Percentiles rank a stretch among this genome's conserved stretches.
Conservation (phyloP, 306 rosid species). For the Coriaria nepalensis region DNA sequence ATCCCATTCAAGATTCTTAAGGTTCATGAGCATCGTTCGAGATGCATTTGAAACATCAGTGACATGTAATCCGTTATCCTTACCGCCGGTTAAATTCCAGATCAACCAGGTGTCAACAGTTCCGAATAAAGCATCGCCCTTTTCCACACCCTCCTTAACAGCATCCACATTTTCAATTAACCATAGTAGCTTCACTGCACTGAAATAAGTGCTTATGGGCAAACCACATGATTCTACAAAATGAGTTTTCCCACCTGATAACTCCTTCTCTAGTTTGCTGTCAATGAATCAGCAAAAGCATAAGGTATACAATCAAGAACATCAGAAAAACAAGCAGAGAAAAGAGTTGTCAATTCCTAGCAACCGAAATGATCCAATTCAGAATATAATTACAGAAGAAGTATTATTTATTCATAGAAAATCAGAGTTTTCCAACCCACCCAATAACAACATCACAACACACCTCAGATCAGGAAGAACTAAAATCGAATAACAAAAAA, state of each 20-base stretch:
- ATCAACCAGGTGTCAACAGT: slow-evolving; percentile 83
- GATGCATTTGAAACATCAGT: slow-evolving; percentile 90
- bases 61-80: slow-evolving; percentile 55
- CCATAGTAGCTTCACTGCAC: slow-evolving; percentile 78
- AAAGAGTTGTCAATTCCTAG: too few species aligned
- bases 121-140: slow-evolving; percentile 75
- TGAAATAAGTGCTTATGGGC: slow-evolving; percentile 79
- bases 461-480: not conserved
- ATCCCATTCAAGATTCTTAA: slow-evolving; percentile 71
- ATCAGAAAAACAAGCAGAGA: not conserved
- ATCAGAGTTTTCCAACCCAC: not conserved
- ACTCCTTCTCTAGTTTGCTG: slow-evolving; percentile 71
- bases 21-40: slow-evolving; percentile 83
- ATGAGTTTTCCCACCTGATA: slow-evolving; percentile 64
- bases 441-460: too few species aligned
- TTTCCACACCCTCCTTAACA: slow-evolving; percentile 44
- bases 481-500: not conserved
- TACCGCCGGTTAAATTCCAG: slow-evolving; percentile 81
- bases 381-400: too few species aligned
- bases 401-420: not conserved
- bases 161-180: slow-evolving; percentile 59
- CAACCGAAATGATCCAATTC: not conserved
- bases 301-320: not conserved
- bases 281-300: slow-evolving; percentile 8
- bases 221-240: slow-evolving; percentile 68